phyloP scores from a whole-genome alignment of 768 basidiomycete genomes.

The Lactarius psammicola region DNA sequence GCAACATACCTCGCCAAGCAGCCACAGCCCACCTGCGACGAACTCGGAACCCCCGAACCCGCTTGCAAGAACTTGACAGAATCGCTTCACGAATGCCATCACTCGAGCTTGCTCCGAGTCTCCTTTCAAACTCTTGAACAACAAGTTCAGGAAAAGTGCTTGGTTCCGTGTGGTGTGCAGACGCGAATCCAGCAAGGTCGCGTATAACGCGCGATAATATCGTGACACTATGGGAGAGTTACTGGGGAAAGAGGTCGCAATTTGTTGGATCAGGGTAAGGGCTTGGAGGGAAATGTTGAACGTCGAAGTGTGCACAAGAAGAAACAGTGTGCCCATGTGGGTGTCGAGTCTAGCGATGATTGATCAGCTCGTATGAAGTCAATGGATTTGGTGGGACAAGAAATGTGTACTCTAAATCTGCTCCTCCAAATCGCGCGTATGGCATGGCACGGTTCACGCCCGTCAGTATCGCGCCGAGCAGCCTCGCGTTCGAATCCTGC shows the following conservation, averaged over 20 bases:
- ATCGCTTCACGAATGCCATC: slow-evolving; percentile 77
- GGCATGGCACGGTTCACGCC: slow-evolving; percentile 95
- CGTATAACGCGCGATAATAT: slow-evolving; percentile 83
- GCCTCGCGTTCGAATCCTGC: slow-evolving; percentile 74
- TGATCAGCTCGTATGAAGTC: not conserved
- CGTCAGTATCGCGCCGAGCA: slow-evolving; percentile 87
- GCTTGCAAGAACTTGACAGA: slow-evolving; percentile 70
- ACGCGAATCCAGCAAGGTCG: slow-evolving; percentile 81
- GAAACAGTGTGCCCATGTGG: slow-evolving; percentile 91
- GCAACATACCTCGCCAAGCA: slow-evolving; percentile 74
- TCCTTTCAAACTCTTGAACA: slow-evolving; percentile 86
- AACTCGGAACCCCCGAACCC: slow-evolving; percentile 81
- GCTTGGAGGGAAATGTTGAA: slow-evolving; percentile 97
- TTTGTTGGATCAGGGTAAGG: slow-evolving; percentile 83
- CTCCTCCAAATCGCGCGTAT: slow-evolving; percentile 78
- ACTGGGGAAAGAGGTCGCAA: slow-evolving; percentile 54
- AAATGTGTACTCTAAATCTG: slow-evolving; percentile 55
- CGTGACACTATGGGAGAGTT: slow-evolving; percentile 52
- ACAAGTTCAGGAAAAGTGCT: slow-evolving; percentile 92
- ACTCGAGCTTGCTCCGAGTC: slow-evolving; percentile 59
- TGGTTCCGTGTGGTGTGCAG: slow-evolving; percentile 86
- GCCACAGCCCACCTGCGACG: slow-evolving; percentile 80
- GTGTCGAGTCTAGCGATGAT: slow-evolving; percentile 59
- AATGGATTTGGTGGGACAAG: not conserved
- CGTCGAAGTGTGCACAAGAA: slow-evolving; percentile 91